Evolutionary conservation across 2,329 filamentous ascomycete species (phyloP), one percentile per base, ranked within the genome.

Genomic region (Escovopsis sp.): DNA sequence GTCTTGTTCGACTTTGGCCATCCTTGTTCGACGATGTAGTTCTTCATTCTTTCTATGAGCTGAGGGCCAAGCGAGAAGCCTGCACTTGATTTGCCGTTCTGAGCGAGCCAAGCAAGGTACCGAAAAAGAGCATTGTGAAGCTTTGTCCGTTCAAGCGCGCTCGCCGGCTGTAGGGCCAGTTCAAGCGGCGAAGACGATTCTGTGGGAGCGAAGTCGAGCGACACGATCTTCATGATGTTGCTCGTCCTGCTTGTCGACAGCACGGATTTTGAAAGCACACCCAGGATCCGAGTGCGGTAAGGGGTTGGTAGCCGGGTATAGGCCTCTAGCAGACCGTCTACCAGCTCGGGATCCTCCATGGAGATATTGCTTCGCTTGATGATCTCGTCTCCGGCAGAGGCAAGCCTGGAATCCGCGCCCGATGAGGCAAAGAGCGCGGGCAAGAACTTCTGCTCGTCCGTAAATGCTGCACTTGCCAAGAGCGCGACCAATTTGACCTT

Each of bases 41-140:
- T 70, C 48, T 74, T 73, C 52, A 96, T 65, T 38, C 78, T 74
- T 8, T 72, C 62, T 15, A 94, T 76, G 3, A 93, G 69, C 36
- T 73, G 72, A 2, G 74, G 68, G 0, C 82, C 84, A 50, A 93
- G 78, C 8, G 69, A 61, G 42, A 91, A 75, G 40, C 77, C 70
- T 1, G 71, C 63, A 28, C 60, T 62, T 0, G 61, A 59, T 1
- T 77, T 72, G 7, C 81, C 84, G 51, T 86, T 77, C 30, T 82
- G 77, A 9, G 88, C 84, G 10, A 91, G 77, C 76, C 88, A 96
- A 41, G 85, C 84, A 43, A 94, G 75, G 52, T 89, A 94, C 34
- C 81, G 76, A 53, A 96, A 91, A 4, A 94, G 71, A 1, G 88
- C 85, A 38, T 78, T 80, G 49, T 87, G 77, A 9, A 95, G 72